Base-by-base conservation (phyloP, 2,329 filamentous ascomycete genomes). In the Calycina marina region DNA sequence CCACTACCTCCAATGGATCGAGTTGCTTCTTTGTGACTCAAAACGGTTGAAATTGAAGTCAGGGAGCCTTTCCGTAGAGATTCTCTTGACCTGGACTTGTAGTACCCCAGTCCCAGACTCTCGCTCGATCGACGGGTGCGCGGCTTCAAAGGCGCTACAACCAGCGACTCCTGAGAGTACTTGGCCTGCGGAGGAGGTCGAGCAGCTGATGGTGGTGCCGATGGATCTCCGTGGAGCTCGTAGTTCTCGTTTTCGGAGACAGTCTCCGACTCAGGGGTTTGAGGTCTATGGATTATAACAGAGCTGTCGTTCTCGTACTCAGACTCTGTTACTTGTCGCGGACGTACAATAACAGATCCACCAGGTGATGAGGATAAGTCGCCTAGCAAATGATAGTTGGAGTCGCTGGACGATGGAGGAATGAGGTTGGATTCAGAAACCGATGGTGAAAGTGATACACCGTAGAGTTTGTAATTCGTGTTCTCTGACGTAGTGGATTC, bases 81-180 rank as follows among this genome's bases (percentile, higher is more conserved):
- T 38, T 73, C 67, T 36, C 61, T 59, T 5, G 69, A 72, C 18
- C 59, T 55, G 18, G 62, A 58, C 44, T 60, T 65, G 44, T 60
- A 60, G 39, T 66, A 60, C 4, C 59, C 61, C 16, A 67, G 55
- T 4, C 59, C 61, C 16, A 67, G 54, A 14, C 54, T 58, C 28
- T 73, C 67, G 28, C 56, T 57, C 2, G 66, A 65, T 14, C 53
- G 55, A 40, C 59, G 58, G 44, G 57, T 61, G 32, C 53, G 52
- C 6, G 67, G 61, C 28, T 60, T 58, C 12, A 77, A 53, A 0
- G 72, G 70, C 6, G 67, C 58, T 10, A 76, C 67, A 9, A 69
- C 46, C 17, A 77, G 56, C 40, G 70, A 76, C 45, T 76, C 72
- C 40, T 69, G 69, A 0, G 72, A 76, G 46, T 67, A 75, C 34